Conservation (phyloP, 2,329 filamentous ascomycete species). For the Talaromyces sp. region DNA sequence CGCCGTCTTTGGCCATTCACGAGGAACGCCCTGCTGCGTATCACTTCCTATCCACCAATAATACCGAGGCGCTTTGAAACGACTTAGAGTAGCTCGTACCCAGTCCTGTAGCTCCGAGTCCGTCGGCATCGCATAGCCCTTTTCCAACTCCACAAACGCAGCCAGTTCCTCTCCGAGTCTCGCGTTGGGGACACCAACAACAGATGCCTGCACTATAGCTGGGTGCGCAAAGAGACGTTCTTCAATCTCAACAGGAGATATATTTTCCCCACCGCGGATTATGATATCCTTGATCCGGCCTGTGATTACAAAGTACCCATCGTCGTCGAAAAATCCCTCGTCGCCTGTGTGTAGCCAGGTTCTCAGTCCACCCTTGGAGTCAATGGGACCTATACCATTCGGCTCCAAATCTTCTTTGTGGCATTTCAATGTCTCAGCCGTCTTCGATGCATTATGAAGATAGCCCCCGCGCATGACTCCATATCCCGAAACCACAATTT, state of each 20-base stretch:
- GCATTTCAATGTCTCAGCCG: neutral
- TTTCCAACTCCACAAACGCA: neutral
- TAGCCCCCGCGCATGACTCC: neutral
- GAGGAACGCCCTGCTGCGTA: neutral
- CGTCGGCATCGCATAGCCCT: neutral
- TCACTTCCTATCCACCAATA: neutral
- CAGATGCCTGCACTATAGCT: slow-evolving; percentile 36
- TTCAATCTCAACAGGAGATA: slow-evolving; percentile 65
- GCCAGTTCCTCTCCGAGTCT: neutral
- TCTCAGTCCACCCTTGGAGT: neutral
- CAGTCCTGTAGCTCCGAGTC: neutral
- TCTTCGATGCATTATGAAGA: neutral
- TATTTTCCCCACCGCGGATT: slow-evolving; percentile 64
- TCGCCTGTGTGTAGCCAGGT: slow-evolving; percentile 23
- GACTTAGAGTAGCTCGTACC: neutral
- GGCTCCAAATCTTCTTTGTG: neutral
- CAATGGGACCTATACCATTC: neutral
- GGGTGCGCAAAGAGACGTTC: slow-evolving; percentile 59
- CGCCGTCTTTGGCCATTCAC: neutral
- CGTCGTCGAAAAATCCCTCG: slow-evolving; percentile 42
- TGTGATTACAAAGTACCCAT: slow-evolving; percentile 64
- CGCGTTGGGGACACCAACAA: neutral
- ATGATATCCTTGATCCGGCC: slow-evolving; percentile 73
- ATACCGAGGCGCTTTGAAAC: neutral
- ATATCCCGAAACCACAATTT: neutral